Conservation (phyloP, 257 asterid species). For the Fraxinus americana region DNA sequence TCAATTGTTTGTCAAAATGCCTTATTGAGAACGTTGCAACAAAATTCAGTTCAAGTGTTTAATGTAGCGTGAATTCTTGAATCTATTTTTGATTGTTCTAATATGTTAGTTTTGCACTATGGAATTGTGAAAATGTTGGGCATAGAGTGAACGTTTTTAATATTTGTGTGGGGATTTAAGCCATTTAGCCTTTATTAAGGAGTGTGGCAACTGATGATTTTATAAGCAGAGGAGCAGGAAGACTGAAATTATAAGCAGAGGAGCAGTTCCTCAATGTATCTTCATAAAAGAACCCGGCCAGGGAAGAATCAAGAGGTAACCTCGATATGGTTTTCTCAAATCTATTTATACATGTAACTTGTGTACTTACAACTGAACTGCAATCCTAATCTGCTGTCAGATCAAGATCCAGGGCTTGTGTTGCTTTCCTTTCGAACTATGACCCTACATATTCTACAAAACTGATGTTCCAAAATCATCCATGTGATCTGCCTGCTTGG, state of each 20-base stretch:
- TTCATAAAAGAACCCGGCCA: constrained; percentile 43
- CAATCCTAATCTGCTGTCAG: constrained; percentile 22
- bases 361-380: background rate
- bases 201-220: background rate
- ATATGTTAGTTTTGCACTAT: background rate
- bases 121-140: background rate
- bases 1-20: too few relatives aligned
- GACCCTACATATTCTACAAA: constrained; percentile 58
- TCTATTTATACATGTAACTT: background rate
- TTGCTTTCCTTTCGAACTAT: constrained; percentile 82
- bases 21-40: too few relatives aligned
- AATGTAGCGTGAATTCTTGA: too few relatives aligned
- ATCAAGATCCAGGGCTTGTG: constrained; percentile 75
- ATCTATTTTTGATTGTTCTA: too few relatives aligned
- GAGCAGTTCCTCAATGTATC: too few relatives aligned
- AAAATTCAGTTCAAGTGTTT: background rate
- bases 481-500: constrained; percentile 87
- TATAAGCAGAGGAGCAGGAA: too few relatives aligned
- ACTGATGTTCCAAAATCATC: constrained; percentile 59
- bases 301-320: constrained; percentile 86
- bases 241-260: too few relatives aligned
- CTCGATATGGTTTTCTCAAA: background rate
- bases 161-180: background rate
- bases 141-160: background rate
- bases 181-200: background rate